Base-by-base conservation (phyloP, 2,329 filamentous ascomycete genomes). In the Meredithiella fracta region DNA sequence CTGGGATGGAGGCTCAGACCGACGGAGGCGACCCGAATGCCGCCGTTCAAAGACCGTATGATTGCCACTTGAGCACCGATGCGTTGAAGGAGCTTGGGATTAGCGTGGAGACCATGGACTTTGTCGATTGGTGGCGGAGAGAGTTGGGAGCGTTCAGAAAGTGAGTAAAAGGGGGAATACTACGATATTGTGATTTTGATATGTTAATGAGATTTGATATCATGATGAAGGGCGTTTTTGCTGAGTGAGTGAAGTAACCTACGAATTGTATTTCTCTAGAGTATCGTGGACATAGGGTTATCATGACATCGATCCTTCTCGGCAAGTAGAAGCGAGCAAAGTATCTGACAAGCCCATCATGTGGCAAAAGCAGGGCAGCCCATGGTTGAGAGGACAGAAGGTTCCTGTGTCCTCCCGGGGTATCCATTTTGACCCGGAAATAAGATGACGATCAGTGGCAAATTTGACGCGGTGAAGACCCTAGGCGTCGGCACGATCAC, bases 51-150 rank as follows among this genome's bases (percentile, higher is more conserved):
- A 76, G 89, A 60, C 89, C 90, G 11, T 95, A 86, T 65, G 88
- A 95, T 68, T 91, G 85, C 62, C 88, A 95, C 67, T 72, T 96
- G 49, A 89, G 86, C 63, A 95, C 85, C 7, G 78, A 77, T 67
- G 79, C 73, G 40, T 69, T 95, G 60, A 78, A 78, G 66, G 79
- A 86, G 14, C 65, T 94, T 59, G 86, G 80, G 0, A 85, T 95
- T 60, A 76, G 85, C 64, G 79, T 91, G 56, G 72, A 76, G 49
- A 87, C 86, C 0, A 77, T 82, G 63, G 78, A 89, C 62, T 95
- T 95, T 66, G 72, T 72, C 49, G 81, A 74, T 15, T 95, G 89
- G 89, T 95, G 89, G 89, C 74, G 77, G 63, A 72, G 79, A 59
- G 74, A 82, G 62, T 70, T 79, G 53, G 71, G 73, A 59, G 79